A percentile compares a stretch with the other conserved stretches of the same genome.
Evolutionary conservation across 352 stramenopile genomes (phyloP).

Genomic region (Pythium chondricola): DNA sequence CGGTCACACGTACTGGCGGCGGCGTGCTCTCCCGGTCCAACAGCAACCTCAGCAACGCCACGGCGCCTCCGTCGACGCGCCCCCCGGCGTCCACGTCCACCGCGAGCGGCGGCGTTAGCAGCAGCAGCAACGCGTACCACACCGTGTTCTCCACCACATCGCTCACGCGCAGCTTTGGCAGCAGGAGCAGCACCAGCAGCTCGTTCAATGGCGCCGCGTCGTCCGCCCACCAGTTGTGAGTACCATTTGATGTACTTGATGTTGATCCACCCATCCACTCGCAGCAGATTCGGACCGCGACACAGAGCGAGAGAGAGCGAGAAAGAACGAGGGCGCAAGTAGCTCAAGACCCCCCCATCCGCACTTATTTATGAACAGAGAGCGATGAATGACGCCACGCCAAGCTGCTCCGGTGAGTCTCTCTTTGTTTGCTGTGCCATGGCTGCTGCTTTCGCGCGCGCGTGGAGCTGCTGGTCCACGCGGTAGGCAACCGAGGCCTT

Average conservation of each 20-base stretch:
- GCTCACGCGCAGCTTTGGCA: conserved; percentile 42
- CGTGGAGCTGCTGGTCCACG: conserved; percentile 39
- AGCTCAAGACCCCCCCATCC: too few species aligned
- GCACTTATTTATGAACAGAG: conserved; percentile 4
- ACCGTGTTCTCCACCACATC: conserved; percentile 25
- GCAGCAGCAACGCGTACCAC: too few species aligned
- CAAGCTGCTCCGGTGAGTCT: background rate
- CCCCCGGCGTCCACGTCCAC: conserved; percentile 6
- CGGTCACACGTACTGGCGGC: background rate
- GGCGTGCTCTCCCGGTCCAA: conserved; percentile 12
- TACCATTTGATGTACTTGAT: background rate
- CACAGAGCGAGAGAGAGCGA: background rate
- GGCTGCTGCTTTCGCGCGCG: background rate
- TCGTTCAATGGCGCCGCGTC: conserved; percentile 19
- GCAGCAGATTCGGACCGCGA: background rate
- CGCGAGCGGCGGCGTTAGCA: too few species aligned
- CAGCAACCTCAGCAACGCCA: conserved; percentile 7
- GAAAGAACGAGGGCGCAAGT: background rate
- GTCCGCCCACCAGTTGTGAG: conserved; percentile 16
- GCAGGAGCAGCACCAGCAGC: conserved; percentile 49
- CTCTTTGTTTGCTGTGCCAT: background rate
- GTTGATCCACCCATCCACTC: background rate
- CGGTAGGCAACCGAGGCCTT: conserved; percentile 69
- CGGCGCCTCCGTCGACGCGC: background rate
- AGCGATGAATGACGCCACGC: background rate